Evolutionary conservation across 2,329 filamentous ascomycete species (phyloP), one percentile per base, ranked within the genome.

Genomic region (Volutella citrinella): DNA sequence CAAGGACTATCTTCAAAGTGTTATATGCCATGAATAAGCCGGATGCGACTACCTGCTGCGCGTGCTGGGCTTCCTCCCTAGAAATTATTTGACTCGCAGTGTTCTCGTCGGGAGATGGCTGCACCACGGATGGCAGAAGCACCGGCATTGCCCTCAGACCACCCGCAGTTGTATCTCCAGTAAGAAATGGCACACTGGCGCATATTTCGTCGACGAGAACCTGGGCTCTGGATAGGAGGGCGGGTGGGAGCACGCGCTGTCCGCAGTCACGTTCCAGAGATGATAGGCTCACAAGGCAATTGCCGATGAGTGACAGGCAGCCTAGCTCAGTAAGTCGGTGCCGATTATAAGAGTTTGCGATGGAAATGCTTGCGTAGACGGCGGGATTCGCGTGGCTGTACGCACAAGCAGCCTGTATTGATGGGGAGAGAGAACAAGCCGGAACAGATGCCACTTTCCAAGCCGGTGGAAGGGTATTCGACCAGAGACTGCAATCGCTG

Each of bases 171-270:
- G 29, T 17, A n/a, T 37, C 22, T 15, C 20, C 29, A 9, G 34
- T 32, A 13, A 36, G 25, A 19, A 21, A 37, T n/a, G 30, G 38
- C n/a, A 37, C 30, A 13, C 17, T 40, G 8, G 38, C 38, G 28
- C 38, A 40, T 14, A 37, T 27, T 20, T 37, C 38, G 30, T 36
- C 28, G 14, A 40, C 21, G 9, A 40, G 33, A 12, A 30, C 19
- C 18, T 40, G 32, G 13, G 12, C 21, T 16, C 30, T 32, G 5
- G 7, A 14, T 26, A 22, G n/a, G n/a, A 33, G n/a, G 9, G 14
- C 16, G 9, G 10, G 9, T 14, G 25, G 30, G 11, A 26, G n/a
- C n/a, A n/a, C n/a, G n/a, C n/a, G 7, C 13, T 16, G 13, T 10
- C 10, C 18, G 12, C 27, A 29, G 6, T 29, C 26, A 11, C 15